Evolutionary conservation across 2,329 filamentous ascomycete genomes (phyloP).

Genomic region (Hysterium pulicare): DNA sequence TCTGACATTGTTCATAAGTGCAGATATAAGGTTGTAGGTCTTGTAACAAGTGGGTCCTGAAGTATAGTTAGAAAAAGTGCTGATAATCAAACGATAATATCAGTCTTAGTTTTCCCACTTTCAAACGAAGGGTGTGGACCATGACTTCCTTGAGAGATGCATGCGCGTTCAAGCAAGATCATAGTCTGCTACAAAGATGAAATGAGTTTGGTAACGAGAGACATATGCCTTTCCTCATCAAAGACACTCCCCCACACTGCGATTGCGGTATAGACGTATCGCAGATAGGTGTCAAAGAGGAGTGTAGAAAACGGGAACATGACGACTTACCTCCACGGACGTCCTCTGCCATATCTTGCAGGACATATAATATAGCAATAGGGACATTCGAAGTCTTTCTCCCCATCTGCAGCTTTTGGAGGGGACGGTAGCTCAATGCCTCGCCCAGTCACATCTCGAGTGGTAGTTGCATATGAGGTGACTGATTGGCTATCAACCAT

Average conservation of each 20-base stretch:
- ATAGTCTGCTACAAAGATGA: no score
- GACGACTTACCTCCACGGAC: constrained; percentile 23
- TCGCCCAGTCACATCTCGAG: constrained; percentile 30
- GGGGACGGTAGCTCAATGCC: constrained; percentile 33
- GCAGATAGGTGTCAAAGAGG: not conserved
- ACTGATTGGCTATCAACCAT: constrained; percentile 34
- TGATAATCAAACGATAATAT: no score
- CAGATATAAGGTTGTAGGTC: constrained; percentile 38
- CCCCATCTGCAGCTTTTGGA: constrained; percentile 27
- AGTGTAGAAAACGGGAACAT: not conserved
- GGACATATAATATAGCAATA: constrained; percentile 40
- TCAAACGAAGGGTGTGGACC: no score
- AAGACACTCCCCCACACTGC: no score
- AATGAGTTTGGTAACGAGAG: no score
- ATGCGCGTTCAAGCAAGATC: no score
- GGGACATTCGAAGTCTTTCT: constrained; percentile 38
- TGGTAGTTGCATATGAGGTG: constrained; percentile 35
- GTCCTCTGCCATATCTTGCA: constrained; percentile 30
- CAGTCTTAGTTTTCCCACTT: no score
- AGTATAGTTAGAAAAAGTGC: not conserved
- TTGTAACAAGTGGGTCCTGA: constrained; percentile 31
- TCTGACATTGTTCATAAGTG: constrained; percentile 31
- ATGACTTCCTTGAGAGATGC: no score
- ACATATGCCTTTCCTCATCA: no score
- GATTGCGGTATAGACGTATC: no score